Percentiles rank a stretch among this genome's conserved stretches.
Conservation (phyloP, 2,329 filamentous ascomycete genomes). For the Paecilomyces niveus region DNA sequence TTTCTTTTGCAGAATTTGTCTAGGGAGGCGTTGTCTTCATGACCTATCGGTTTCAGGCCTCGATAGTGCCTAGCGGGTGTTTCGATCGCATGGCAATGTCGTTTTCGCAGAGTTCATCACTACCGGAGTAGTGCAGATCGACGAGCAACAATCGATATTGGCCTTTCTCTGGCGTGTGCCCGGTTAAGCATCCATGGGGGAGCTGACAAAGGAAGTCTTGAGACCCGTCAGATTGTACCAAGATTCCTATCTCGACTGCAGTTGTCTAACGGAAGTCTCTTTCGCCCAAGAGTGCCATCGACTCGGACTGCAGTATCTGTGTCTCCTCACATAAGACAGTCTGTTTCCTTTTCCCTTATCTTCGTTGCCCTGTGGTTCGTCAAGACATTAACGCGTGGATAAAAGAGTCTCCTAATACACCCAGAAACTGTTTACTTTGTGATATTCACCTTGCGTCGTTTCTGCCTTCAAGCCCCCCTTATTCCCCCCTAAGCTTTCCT, state of each 20-base stretch:
- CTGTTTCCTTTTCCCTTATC: not conserved
- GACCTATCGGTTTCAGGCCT: slow-evolving; percentile 27
- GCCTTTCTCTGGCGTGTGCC: slow-evolving; percentile 10
- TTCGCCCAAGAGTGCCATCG: slow-evolving; percentile 22
- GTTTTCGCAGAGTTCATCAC: slow-evolving; percentile 9
- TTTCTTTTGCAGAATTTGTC: slow-evolving; percentile 36
- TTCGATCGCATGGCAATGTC: slow-evolving; percentile 20
- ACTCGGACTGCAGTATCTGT: not conserved
- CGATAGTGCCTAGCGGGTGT: slow-evolving; percentile 15
- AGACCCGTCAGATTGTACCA: slow-evolving; percentile 21
- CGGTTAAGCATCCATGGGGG: slow-evolving; percentile 5
- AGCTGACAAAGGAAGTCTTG: slow-evolving; percentile 11
- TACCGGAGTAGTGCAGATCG: slow-evolving; percentile 12
- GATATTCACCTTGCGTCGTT: not conserved
- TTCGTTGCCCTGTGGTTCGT: not conserved
- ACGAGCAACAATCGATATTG: slow-evolving; percentile 14
- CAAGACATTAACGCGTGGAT: not conserved
- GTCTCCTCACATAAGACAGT: not conserved
- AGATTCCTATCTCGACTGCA: slow-evolving; percentile 17
- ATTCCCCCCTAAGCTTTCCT: not conserved
- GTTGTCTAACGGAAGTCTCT: slow-evolving; percentile 18
- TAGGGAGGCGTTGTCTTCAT: slow-evolving; percentile 40
- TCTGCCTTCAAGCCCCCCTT: not conserved
- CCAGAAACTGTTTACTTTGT: not conserved
- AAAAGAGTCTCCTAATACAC: not conserved